Conservation (phyloP, 805 yeast genomes). For the Zygotorulaspora chibaensis region DNA sequence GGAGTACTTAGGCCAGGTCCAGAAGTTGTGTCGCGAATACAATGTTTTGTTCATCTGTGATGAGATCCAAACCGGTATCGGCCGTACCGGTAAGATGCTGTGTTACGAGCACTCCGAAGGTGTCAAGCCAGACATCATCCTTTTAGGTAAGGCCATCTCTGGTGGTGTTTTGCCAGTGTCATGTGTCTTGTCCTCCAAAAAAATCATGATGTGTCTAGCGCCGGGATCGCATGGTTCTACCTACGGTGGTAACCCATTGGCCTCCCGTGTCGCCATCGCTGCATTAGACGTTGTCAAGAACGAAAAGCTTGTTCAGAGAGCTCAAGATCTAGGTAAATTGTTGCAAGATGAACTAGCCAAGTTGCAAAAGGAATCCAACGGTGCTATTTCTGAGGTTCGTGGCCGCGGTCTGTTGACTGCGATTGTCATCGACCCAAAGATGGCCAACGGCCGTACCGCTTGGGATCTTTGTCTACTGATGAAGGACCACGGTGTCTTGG, state of each 20-base stretch:
- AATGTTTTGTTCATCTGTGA: conserved; percentile 90
- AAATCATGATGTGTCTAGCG: conserved; percentile 81
- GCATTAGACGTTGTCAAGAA: conserved; percentile 87
- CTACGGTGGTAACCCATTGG: conserved; percentile 95
- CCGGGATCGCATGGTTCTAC: conserved; percentile 98
- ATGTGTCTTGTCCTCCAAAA: conserved; percentile 84
- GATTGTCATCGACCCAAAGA: conserved; percentile 79
- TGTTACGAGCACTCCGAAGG: conserved; percentile 79
- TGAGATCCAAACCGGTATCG: conserved; percentile 97
- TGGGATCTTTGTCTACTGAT: conserved; percentile 92
- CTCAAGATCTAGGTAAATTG: conserved; percentile 63
- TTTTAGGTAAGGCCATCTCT: conserved; percentile 90
- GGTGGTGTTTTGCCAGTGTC: conserved; percentile 95
- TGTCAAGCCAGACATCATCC: conserved; percentile 83
- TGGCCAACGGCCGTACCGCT: conserved; percentile 85
- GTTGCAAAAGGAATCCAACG: conserved; percentile 49
- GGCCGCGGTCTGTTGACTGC: conserved; percentile 89
- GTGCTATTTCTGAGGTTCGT: conserved; percentile 59
- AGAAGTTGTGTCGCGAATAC: conserved; percentile 70
- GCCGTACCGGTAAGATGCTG: conserved; percentile 91
- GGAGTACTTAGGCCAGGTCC: conserved; percentile 71
- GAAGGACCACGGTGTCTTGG: conserved; percentile 85
- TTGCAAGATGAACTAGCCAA: conserved; percentile 56
- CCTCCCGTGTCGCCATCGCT: conserved; percentile 88
- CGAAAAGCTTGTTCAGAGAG: conserved; percentile 78